phyloP scores from a whole-genome alignment of 1,139 yeast species.

The Candida albicans region DNA sequence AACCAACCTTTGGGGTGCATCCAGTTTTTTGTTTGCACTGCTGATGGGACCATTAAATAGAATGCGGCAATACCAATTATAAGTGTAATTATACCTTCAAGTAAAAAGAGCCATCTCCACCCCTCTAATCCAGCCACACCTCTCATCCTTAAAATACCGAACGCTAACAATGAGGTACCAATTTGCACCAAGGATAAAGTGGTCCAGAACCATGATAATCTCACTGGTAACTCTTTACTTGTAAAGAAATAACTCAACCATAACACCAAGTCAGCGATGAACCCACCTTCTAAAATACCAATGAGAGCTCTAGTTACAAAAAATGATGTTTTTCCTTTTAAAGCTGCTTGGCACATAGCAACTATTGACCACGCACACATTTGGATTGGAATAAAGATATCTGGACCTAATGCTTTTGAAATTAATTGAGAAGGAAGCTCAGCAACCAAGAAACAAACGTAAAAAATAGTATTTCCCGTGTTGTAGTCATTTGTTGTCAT shows the following conservation, averaged over 20 bases:
- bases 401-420: constrained; percentile 34
- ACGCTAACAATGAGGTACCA: constrained; percentile 37
- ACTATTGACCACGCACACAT: constrained; percentile 33
- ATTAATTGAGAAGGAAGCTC: constrained; percentile 37
- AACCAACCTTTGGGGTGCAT: constrained; percentile 61
- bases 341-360: constrained; percentile 28
- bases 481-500: constrained; percentile 33
- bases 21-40: constrained; percentile 54
- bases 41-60: constrained; percentile 61
- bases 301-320: constrained; percentile 28
- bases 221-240: constrained; percentile 26
- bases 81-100: constrained; percentile 63
- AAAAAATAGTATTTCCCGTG: constrained; percentile 31
- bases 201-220: constrained; percentile 24
- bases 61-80: constrained; percentile 52
- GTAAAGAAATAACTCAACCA: constrained; percentile 32
- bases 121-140: constrained; percentile 39
- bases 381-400: constrained; percentile 33
- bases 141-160: constrained; percentile 30
- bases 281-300: constrained; percentile 33
- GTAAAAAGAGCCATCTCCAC: constrained; percentile 65
- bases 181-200: constrained; percentile 25
- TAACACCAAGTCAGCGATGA: constrained; percentile 30
- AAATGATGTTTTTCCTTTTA: constrained; percentile 25
- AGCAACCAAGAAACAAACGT: constrained; percentile 28